Evolutionary conservation across 352 stramenopile species (phyloP).

Genomic region (Phytophthora macrochlamydospora): DNA sequence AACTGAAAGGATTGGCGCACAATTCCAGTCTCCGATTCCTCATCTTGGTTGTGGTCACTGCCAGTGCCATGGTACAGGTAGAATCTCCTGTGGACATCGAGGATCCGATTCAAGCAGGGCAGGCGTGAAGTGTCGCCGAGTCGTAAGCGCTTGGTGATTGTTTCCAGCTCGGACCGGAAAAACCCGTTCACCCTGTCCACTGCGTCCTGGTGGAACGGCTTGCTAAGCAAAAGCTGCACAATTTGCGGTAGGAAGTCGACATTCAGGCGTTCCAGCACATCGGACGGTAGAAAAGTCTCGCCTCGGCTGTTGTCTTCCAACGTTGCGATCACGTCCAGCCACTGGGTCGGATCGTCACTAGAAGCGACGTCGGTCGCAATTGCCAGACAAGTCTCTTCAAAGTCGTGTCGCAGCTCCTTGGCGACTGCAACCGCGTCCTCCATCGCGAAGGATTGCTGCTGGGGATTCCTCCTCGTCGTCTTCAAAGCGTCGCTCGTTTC

Average conservation of each 20-base stretch:
- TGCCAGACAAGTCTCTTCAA: constrained; percentile 51
- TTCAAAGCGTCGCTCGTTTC: constrained; percentile 21
- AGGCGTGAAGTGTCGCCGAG: constrained; percentile 46
- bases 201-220: constrained; percentile 31
- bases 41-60: constrained; percentile 12
- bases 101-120: constrained; percentile 50
- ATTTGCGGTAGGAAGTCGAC: constrained; percentile 62
- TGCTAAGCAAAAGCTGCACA: constrained; percentile 55
- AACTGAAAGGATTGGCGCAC: constrained; percentile 5
- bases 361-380: constrained; percentile 47
- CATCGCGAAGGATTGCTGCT: background rate
- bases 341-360: constrained; percentile 32
- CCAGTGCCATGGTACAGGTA: constrained; percentile 44
- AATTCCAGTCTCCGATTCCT: background rate
- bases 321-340: constrained; percentile 36
- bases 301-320: background rate
- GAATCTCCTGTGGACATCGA: constrained; percentile 67
- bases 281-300: constrained; percentile 16
- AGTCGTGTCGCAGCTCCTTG: constrained; percentile 51
- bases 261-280: constrained; percentile 47
- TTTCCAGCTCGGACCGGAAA: constrained; percentile 50
- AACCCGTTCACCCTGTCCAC: constrained; percentile 51
- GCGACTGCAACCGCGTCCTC: constrained; percentile 16
- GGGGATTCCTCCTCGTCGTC: too few species aligned
- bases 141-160: constrained; percentile 31